Evolutionary conservation across 768 basidiomycete species (phyloP), one percentile per base, ranked within the genome.

Genomic region (Hemileccinum impolitum): DNA sequence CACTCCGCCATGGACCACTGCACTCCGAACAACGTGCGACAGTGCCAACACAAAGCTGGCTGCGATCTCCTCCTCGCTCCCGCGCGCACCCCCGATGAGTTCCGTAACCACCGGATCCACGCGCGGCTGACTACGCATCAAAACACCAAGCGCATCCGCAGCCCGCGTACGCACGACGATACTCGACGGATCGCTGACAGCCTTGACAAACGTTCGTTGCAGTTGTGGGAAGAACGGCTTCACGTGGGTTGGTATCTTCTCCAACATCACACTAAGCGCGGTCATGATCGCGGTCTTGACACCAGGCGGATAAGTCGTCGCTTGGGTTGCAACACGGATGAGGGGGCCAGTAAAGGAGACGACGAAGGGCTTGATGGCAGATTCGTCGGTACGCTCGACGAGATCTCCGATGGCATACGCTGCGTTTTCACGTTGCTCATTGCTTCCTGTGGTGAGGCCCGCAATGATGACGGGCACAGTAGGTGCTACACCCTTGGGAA

Each of bases 171-270:
- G 82, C 21, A 98, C 91, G 14, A 81, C 80, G 1, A 79, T 71
- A 53, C 89, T 91, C 2, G 85, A 76, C 8, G 85, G 68, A 64
- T 98, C 94, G 48, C 86, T 81, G 3, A 87, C 78, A 38, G 92
- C 89, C 72, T 98, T 98, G 64, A 96, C 88, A 61, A 98, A 97
- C 0, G 94, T 97, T 30, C 94, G 82, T 61, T 97, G 95, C 30
- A 98, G 71, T 60, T 98, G 96, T 2, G 95, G 96, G 79, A 97
- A 97, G 84, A 98, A 98, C 3, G 95, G 95, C 66, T 90, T 91
- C 58, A 98, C 92, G 57, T 95, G 90, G 4, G 77, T 73, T 0
- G 94, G 94, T 19, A 96, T 94, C 39, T 81, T 78, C 54, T 84
- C 82, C 37, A 98, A 75, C 82, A 97, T 90, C 18, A 84, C 81